phyloP scores from a whole-genome alignment of 1,284 basidiomycete species.

The Neonothopanus nambi region DNA sequence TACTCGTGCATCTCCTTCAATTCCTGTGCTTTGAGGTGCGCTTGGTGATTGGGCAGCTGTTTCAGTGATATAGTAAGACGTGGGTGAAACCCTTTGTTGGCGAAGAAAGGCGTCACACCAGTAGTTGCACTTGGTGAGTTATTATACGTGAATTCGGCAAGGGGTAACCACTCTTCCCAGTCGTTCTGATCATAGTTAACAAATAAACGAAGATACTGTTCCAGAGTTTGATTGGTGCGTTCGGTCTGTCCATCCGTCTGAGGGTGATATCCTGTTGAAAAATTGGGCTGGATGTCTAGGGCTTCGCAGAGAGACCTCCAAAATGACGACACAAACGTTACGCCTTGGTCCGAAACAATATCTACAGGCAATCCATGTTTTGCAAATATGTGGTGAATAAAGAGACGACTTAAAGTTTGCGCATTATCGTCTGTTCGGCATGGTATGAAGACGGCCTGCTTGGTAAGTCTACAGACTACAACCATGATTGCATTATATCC shows the following conservation, averaged over 20 bases:
- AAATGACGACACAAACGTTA: conserved; percentile 11
- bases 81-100: conserved; percentile 6
- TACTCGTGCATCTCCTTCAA: neutral
- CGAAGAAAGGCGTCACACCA: conserved; percentile 4
- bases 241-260: too few relatives aligned
- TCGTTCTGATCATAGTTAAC: too few relatives aligned
- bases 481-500: conserved; percentile 32
- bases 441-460: too few relatives aligned
- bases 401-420: neutral
- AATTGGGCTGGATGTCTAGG: too few relatives aligned
- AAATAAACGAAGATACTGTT: too few relatives aligned
- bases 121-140: conserved; percentile 1
- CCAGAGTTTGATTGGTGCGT: too few relatives aligned
- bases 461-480: conserved; percentile 18
- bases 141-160: too few relatives aligned
- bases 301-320: too few relatives aligned
- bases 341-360: conserved; percentile 5
- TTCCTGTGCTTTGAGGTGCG: neutral
- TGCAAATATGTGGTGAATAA: conserved; percentile 5
- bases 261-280: too few relatives aligned
- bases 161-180: too few relatives aligned
- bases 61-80: neutral
- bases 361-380: conserved; percentile 13
- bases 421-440: conserved; percentile 4
- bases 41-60: neutral